These are phyloP conservation scores for Rubroboletus pulcherrimus DNA, from an alignment of 768 basidiomycete genomes.

Conservation along the genomic window DNA sequence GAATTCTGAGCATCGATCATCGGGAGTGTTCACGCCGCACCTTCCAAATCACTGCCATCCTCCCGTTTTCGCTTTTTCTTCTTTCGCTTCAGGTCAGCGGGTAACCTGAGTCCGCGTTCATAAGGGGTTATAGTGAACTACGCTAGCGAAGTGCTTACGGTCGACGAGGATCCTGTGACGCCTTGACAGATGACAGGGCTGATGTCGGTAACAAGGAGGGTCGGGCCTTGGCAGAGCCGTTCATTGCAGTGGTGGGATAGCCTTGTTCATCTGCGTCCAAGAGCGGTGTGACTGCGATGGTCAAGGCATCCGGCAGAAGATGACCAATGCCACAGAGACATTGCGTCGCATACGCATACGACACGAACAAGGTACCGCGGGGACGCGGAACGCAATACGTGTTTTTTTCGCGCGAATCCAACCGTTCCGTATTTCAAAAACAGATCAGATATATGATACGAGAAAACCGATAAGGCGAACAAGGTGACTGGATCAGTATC, in stretches of 20 bases:
- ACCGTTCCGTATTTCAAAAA: conserved; percentile 8
- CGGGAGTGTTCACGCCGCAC: conserved; percentile 36
- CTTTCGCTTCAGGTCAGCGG: conserved; percentile 66
- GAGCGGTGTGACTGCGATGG: conserved; percentile 43
- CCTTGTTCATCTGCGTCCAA: conserved; percentile 49
- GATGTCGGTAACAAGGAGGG: conserved; percentile 44
- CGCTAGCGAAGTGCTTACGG: conserved; percentile 38
- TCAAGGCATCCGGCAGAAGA: not conserved
- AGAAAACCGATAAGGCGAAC: conserved; percentile 16
- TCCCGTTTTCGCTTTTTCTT: conserved; percentile 87
- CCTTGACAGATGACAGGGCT: conserved; percentile 47
- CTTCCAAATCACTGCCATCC: conserved; percentile 68
- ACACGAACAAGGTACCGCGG: not conserved
- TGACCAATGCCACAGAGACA: conserved; percentile 15
- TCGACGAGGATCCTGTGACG: conserved; percentile 61
- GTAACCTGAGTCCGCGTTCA: conserved; percentile 17
- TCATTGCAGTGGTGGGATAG: conserved; percentile 26
- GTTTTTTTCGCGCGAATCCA: conserved; percentile 8
- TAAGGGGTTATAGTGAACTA: conserved; percentile 16
- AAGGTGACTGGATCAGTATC: conserved; percentile 9
- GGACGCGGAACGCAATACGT: not conserved
- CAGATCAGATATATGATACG: not conserved
- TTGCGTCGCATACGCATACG: conserved; percentile 4
- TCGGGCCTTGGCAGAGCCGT: conserved; percentile 44
- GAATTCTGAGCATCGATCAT: not conserved